phyloP scores from a whole-genome alignment of 768 basidiomycete genomes.

The Mycena sanguinolenta region DNA sequence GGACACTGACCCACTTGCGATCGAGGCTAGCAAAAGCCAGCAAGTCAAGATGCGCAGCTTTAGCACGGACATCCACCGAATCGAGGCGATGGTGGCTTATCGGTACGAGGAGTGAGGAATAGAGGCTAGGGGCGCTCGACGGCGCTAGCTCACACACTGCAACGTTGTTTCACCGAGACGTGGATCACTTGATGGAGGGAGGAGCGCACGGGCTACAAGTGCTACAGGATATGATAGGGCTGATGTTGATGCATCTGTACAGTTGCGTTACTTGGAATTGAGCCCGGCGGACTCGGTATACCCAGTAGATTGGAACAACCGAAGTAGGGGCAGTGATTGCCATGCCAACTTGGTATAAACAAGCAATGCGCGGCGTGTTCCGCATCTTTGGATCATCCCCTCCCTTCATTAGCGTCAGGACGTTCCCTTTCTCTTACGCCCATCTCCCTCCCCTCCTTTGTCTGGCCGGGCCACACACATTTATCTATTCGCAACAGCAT shows the following conservation, averaged over 20 bases:
- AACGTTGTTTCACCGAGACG: slow-evolving; percentile 25
- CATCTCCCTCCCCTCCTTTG: slow-evolving; percentile 39
- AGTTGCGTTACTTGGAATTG: too few relatives aligned
- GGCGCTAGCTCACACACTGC: too few relatives aligned
- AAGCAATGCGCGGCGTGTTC: slow-evolving; percentile 19
- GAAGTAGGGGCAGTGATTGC: slow-evolving; percentile 33
- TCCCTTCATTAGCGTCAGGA: slow-evolving; percentile 35
- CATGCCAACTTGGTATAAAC: slow-evolving; percentile 45
- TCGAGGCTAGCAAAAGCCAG: slow-evolving; percentile 93
- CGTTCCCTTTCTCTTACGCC: slow-evolving; percentile 42
- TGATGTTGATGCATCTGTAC: not conserved
- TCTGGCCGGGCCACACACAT: slow-evolving; percentile 71
- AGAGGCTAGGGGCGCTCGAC: not conserved
- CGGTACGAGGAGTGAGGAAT: slow-evolving; percentile 84
- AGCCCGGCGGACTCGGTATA: too few relatives aligned
- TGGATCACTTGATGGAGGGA: slow-evolving; percentile 22
- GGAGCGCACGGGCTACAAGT: not conserved
- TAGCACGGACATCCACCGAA: slow-evolving; percentile 97
- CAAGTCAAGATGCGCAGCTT: slow-evolving; percentile 96
- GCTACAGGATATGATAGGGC: slow-evolving; percentile 1
- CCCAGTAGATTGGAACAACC: slow-evolving; percentile 20
- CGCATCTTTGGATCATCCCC: slow-evolving; percentile 33
- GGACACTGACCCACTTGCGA: slow-evolving; percentile 92
- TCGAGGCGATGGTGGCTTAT: slow-evolving; percentile 98
- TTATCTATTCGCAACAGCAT: slow-evolving; percentile 43